Conservation (phyloP, 805 yeast species). For the Torulaspora indica region DNA sequence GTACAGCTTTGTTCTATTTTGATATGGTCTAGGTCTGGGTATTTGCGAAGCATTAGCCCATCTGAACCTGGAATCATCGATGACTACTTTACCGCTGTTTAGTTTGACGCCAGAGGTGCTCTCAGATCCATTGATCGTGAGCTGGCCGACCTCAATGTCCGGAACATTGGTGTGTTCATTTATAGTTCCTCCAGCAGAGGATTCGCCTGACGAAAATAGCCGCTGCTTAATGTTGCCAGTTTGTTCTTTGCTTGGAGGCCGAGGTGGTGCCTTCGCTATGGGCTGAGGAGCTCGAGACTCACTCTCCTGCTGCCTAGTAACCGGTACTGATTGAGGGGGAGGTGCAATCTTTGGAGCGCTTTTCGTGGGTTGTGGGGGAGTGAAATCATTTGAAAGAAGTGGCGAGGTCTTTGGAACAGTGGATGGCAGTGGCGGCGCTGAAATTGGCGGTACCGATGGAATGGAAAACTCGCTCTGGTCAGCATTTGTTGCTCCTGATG, state of each 20-base stretch:
- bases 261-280: constrained; percentile 16
- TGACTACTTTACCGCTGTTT: constrained; percentile 38
- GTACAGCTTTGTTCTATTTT: constrained; percentile 68
- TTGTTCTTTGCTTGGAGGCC: constrained; percentile 16
- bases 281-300: constrained; percentile 4
- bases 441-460: constrained; percentile 34
- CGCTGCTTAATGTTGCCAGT: constrained; percentile 26
- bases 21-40: constrained; percentile 84
- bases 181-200: constrained; percentile 32
- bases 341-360: constrained; percentile 18
- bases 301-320: constrained; percentile 2
- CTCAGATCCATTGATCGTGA: constrained; percentile 27
- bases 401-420: constrained; percentile 6
- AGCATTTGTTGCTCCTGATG: neutral
- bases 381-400: constrained; percentile 13
- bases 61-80: constrained; percentile 67
- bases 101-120: constrained; percentile 29
- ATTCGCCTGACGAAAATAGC: constrained; percentile 27
- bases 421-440: constrained; percentile 24
- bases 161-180: constrained; percentile 24
- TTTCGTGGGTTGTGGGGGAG: neutral
- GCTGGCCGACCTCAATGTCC: constrained; percentile 24
- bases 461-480: constrained; percentile 9
- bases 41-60: constrained; percentile 63
- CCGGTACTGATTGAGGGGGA: constrained; percentile 19